phyloP scores from a whole-genome alignment of 371 early-diverging fungal species.

The Polyrhizophydium stewartii region DNA sequence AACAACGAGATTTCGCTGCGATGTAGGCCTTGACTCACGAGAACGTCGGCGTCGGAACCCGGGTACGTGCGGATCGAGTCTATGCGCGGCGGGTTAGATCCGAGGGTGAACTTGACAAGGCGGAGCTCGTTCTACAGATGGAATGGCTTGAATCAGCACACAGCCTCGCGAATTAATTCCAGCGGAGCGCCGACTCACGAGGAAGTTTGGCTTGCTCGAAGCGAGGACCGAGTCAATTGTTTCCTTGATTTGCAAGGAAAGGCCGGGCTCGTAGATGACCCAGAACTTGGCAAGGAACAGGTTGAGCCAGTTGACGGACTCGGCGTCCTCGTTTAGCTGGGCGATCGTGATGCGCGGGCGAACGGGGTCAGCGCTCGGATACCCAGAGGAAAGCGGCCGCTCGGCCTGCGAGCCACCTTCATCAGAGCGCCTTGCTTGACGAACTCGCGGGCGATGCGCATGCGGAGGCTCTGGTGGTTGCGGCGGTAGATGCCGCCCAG shows the following conservation, averaged over 20 bases:
- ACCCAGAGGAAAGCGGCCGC: neutral
- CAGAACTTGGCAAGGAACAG: conserved; percentile 85
- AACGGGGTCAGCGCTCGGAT: neutral
- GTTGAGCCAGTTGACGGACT: conserved; percentile 97
- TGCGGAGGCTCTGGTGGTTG: conserved; percentile 19
- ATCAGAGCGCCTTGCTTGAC: conserved; percentile 14
- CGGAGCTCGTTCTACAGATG: conserved; percentile 63
- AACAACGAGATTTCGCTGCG: neutral
- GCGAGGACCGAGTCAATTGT: conserved; percentile 69
- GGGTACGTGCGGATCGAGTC: conserved; percentile 78
- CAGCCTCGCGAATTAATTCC: too few species aligned
- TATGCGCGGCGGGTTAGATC: conserved; percentile 90
- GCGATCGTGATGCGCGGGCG: neutral
- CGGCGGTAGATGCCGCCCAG: conserved; percentile 23
- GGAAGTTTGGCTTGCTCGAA: conserved; percentile 78
- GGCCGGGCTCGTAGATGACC: conserved; percentile 90
- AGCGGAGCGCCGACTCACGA: conserved; percentile 22
- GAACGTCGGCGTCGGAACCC: conserved; percentile 71
- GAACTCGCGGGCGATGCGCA: conserved; percentile 21
- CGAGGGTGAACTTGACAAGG: conserved; percentile 93
- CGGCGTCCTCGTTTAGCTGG: conserved; percentile 39
- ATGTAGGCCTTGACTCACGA: conserved; percentile 42
- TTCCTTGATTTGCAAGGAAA: conserved; percentile 73
- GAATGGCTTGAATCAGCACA: too few species aligned
- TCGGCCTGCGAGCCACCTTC: conserved; percentile 12